A percentile compares a stretch with the other conserved stretches of the same genome.
Conservation (phyloP, 2,329 filamentous ascomycete species). For the Monilinia vaccinii-corymbosi region DNA sequence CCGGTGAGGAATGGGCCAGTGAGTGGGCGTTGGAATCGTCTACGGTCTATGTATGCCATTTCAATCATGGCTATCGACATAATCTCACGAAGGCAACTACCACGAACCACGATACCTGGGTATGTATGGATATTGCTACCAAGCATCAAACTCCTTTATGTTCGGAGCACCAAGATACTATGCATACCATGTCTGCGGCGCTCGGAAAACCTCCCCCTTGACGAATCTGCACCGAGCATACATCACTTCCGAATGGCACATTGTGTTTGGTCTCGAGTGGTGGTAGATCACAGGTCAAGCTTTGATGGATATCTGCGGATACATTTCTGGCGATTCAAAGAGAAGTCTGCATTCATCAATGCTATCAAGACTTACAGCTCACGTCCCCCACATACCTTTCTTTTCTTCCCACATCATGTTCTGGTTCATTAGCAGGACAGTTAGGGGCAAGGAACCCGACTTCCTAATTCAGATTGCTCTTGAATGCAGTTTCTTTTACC, state of each 20-base stretch:
- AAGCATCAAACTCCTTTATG: not conserved
- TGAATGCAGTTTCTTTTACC: not conserved
- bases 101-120: not conserved
- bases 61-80: not conserved
- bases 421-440: not conserved
- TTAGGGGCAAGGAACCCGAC: not conserved
- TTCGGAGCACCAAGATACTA: not conserved
- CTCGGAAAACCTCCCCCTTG: not conserved
- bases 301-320: not conserved
- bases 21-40: not conserved
- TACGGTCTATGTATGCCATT: not conserved
- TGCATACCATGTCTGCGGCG: not conserved
- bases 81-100: not conserved
- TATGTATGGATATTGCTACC: not conserved
- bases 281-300: not conserved
- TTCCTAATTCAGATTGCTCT: not conserved
- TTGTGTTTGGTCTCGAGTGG: not conserved
- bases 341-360: not conserved
- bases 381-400: not conserved
- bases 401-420: not conserved
- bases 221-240: not conserved
- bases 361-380: not conserved
- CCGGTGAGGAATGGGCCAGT: not conserved
- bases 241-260: not conserved
- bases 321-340: not conserved